Percentiles rank a stretch among this genome's conserved stretches.
These are phyloP conservation scores for Chalciporus piperatus DNA, from an alignment of 768 basidiomycete species.

Conservation along the genomic window DNA sequence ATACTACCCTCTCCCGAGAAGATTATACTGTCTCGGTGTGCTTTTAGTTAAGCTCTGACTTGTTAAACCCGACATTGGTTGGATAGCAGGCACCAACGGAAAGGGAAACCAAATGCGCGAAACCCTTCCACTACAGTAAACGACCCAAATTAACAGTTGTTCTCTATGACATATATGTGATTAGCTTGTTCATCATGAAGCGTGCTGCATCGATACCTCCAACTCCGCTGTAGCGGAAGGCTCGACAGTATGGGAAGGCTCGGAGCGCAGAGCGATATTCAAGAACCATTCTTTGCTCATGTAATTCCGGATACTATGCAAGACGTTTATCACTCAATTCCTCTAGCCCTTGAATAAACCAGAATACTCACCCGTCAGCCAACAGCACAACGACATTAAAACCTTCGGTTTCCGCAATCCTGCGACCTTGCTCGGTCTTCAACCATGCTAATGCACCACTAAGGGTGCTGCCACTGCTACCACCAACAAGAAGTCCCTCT, in stretches of 20 bases:
- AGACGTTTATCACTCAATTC: not conserved
- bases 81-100: not conserved
- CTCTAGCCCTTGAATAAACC: not conserved
- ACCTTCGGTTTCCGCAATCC: conserved; percentile 62
- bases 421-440: conserved; percentile 61
- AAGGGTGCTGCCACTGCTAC: conserved; percentile 87
- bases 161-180: not conserved
- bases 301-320: conserved; percentile 79
- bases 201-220: conserved; percentile 2
- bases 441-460: conserved; percentile 78
- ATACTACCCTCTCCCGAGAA: not conserved
- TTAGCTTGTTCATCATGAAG: conserved; percentile 4
- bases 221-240: not conserved
- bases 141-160: not conserved
- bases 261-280: conserved; percentile 55
- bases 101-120: not conserved
- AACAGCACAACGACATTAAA: conserved; percentile 87
- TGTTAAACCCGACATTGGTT: not conserved
- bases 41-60: not conserved
- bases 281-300: conserved; percentile 95
- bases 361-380: conserved; percentile 74
- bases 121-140: not conserved
- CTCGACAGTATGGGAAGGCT: conserved; percentile 45
- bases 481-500: conserved; percentile 91
- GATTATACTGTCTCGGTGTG: not conserved